Percentiles rank a stretch among this genome's conserved stretches.
phyloP scores from a whole-genome alignment of 371 early-diverging fungal genomes.

The Fennellomyces sp. region DNA sequence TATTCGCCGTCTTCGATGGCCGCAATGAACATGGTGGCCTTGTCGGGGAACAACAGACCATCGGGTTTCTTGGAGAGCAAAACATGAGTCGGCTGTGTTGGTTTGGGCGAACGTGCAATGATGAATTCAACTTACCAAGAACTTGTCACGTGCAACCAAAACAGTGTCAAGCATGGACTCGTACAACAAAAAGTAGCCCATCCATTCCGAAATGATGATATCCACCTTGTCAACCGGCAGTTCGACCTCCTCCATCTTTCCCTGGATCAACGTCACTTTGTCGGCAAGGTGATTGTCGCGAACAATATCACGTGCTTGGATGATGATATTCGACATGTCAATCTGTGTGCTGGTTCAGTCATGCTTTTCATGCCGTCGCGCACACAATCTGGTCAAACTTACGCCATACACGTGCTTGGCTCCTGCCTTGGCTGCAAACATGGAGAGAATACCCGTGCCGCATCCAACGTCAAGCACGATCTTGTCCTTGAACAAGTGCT shows the following conservation, averaged over 20 bases:
- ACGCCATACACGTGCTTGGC: conserved; percentile 93
- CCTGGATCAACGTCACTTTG: conserved; percentile 87
- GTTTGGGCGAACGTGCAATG: conserved; percentile 9
- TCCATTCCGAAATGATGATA: conserved; percentile 98
- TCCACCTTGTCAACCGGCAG: conserved; percentile 92
- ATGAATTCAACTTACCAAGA: conserved; percentile 75
- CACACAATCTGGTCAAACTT: conserved; percentile 19
- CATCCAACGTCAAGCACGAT: conserved; percentile 97
- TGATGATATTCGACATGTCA: conserved; percentile 97
- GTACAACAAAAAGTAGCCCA: conserved; percentile 98
- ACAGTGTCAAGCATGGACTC: conserved; percentile 99
- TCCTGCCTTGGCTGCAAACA: conserved; percentile 94
- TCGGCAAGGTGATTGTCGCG: conserved; percentile 86
- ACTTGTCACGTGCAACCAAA: conserved; percentile 92
- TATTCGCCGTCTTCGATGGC: conserved; percentile 95
- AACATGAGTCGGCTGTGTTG: background rate
- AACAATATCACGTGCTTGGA: conserved; percentile 89
- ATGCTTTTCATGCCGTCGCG: background rate
- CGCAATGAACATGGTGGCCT: conserved; percentile 88
- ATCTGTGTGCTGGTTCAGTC: conserved; percentile 36
- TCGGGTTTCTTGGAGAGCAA: conserved; percentile 46
- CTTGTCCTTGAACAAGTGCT: conserved; percentile 95
- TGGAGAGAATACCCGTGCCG: conserved; percentile 93
- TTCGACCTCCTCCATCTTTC: conserved; percentile 94
- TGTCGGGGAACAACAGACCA: conserved; percentile 92